Percentiles rank a stretch among this genome's conserved stretches.
Conservation (phyloP, 805 yeast species). For the Yamadazyma paraphyllophila region DNA sequence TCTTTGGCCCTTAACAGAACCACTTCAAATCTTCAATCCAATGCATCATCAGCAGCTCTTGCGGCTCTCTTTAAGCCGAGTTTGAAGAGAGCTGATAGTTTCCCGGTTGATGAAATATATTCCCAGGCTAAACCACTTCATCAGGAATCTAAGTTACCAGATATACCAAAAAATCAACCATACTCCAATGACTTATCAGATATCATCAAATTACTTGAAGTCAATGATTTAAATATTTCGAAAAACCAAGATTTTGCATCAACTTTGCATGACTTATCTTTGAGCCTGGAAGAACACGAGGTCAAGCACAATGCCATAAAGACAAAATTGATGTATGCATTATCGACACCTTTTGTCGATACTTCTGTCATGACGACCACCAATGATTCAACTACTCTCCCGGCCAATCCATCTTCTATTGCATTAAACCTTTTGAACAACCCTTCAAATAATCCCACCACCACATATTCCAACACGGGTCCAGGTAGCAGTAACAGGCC, state of each 20-base stretch:
- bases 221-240: slow-evolving; percentile 25
- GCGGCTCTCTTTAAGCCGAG: slow-evolving; percentile 44
- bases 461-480: slow-evolving; percentile 1
- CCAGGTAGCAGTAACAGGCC: slow-evolving; percentile 30
- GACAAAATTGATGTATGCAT: slow-evolving; percentile 53
- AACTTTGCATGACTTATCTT: slow-evolving; percentile 56
- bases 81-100: slow-evolving; percentile 35
- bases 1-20: slow-evolving; percentile 11
- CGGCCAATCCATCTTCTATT: slow-evolving; percentile 29
- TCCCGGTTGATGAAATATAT: slow-evolving; percentile 24
- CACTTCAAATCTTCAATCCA: slow-evolving; percentile 37
- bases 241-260: slow-evolving; percentile 45
- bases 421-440: slow-evolving; percentile 27
- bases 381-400: slow-evolving; percentile 18
- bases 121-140: slow-evolving; percentile 5
- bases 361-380: slow-evolving; percentile 28
- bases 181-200: slow-evolving; percentile 43
- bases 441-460: slow-evolving; percentile 1
- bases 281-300: slow-evolving; percentile 33
- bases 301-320: slow-evolving; percentile 42
- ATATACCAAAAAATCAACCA: slow-evolving; percentile 6
- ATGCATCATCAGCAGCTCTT: slow-evolving; percentile 47
- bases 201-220: slow-evolving; percentile 48
- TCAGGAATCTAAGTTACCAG: slow-evolving; percentile 1
- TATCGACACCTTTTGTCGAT: slow-evolving; percentile 66